A percentile compares a stretch with the other conserved stretches of the same genome.
phyloP scores from a whole-genome alignment of 2,329 filamentous ascomycete species.

The Diaporthe sp. region DNA sequence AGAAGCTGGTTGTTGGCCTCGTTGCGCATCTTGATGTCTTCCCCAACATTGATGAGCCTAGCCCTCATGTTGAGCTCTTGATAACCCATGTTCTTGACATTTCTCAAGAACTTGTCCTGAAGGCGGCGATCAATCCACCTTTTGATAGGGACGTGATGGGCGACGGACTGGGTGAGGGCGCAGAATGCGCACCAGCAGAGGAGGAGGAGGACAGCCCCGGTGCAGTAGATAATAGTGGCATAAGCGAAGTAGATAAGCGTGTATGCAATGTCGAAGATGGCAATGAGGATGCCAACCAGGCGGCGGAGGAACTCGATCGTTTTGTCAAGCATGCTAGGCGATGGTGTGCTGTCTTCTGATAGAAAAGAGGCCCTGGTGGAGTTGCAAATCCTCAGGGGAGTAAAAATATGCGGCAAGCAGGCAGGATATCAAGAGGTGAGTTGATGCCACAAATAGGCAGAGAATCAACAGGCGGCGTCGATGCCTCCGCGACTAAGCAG shows the following conservation, averaged over 20 bases:
- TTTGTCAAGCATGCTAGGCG: constrained; percentile 2
- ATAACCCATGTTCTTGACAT: constrained; percentile 17
- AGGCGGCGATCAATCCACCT: constrained; percentile 21
- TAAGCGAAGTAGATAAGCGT: background rate
- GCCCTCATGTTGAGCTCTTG: constrained; percentile 2
- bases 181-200: constrained; percentile 30
- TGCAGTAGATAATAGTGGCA: background rate
- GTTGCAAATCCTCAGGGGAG: too few species aligned
- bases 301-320: background rate
- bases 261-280: background rate
- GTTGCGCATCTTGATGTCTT: constrained; percentile 29
- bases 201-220: background rate
- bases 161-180: constrained; percentile 27
- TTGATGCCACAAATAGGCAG: background rate
- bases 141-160: constrained; percentile 3
- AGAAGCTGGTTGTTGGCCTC: constrained; percentile 13
- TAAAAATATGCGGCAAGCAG: background rate
- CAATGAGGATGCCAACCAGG: background rate
- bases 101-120: constrained; percentile 4
- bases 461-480: too few species aligned
- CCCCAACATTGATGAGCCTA: background rate
- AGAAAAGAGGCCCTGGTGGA: background rate
- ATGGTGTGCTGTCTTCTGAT: background rate
- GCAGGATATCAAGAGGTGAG: background rate
- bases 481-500: background rate